Evolutionary conservation across 371 early-diverging fungal genomes (phyloP).

Genomic region (Mucor ambiguus): DNA sequence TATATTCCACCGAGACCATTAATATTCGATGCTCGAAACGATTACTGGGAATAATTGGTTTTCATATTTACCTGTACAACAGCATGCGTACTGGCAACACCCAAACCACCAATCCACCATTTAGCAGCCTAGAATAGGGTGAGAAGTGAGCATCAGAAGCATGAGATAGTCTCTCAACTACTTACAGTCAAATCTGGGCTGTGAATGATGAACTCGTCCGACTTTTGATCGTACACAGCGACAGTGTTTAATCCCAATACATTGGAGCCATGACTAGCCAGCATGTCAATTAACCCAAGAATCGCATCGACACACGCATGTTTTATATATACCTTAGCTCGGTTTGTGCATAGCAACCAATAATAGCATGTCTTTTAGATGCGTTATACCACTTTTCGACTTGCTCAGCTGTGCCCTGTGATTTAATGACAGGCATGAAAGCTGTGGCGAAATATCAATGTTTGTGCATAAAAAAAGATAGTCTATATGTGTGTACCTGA

Average conservation of each 20-base stretch:
- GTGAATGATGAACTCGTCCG: constrained; percentile 85
- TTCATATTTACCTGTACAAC: constrained; percentile 60
- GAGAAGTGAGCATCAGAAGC: background rate
- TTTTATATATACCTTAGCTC: constrained; percentile 62
- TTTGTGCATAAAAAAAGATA: background rate
- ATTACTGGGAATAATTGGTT: background rate
- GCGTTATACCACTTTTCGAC: constrained; percentile 66
- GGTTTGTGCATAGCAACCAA: constrained; percentile 89
- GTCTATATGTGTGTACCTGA: constrained; percentile 28
- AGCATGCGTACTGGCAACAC: constrained; percentile 71
- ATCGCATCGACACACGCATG: background rate
- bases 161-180: background rate
- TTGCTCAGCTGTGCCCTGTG: constrained; percentile 76
- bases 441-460: constrained; percentile 28
- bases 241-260: constrained; percentile 85
- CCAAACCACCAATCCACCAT: constrained; percentile 91
- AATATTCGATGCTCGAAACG: background rate
- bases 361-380: constrained; percentile 71
- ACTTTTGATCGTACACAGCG: constrained; percentile 74
- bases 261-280: constrained; percentile 68
- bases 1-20: background rate
- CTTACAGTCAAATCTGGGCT: constrained; percentile 70
- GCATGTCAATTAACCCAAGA: background rate
- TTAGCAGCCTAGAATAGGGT: constrained; percentile 58
- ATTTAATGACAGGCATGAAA: constrained; percentile 75